Conservation (phyloP, 345 rosid genomes). For the Eutrema yunnanense region DNA sequence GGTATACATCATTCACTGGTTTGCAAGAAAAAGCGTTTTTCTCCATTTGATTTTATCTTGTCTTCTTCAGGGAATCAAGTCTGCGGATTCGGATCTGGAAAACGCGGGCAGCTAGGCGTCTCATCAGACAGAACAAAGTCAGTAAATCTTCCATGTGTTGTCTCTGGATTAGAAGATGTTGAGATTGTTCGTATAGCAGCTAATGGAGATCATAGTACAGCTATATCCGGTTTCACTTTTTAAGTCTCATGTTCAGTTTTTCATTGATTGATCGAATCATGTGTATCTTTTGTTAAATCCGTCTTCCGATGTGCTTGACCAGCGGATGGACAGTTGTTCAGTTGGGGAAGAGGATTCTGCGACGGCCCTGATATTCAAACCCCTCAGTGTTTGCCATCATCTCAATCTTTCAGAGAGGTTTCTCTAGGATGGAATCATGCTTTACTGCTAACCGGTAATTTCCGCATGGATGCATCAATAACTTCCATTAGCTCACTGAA, state of each 20-base stretch:
- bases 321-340: constrained; percentile 59
- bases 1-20: constrained; percentile 33
- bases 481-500: not conserved
- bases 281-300: not conserved
- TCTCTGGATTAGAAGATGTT: constrained; percentile 47
- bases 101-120: constrained; percentile 80
- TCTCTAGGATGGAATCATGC: constrained; percentile 90
- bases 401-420: constrained; percentile 33
- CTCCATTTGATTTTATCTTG: not conserved
- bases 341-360: constrained; percentile 82
- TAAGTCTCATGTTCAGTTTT: not conserved
- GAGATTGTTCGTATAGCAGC: constrained; percentile 50
- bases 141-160: constrained; percentile 44
- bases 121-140: constrained; percentile 38
- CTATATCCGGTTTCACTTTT: constrained; percentile 52
- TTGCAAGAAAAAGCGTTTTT: not conserved
- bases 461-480: not conserved
- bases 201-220: constrained; percentile 86
- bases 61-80: constrained; percentile 41
- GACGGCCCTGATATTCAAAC: constrained; percentile 38
- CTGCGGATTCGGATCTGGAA: constrained; percentile 79
- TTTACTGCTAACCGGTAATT: constrained; percentile 53
- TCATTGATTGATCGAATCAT: not conserved
- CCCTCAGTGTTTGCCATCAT: constrained; percentile 43
- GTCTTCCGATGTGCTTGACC: constrained; percentile 15